Conservation (phyloP, 176 grass and related monocot species). For the Thalia dealbata region DNA sequence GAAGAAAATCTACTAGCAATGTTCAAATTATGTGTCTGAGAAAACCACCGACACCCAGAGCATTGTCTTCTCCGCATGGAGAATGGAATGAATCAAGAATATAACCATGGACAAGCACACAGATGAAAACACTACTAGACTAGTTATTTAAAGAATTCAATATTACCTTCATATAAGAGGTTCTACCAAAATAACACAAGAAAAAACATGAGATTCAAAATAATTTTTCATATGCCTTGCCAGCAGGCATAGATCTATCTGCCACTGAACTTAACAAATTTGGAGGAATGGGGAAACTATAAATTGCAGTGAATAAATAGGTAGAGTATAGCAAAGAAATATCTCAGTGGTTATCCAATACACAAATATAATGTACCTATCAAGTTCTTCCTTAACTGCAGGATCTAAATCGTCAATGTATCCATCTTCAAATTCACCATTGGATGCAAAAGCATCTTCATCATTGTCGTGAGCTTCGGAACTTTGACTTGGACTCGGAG, state of each 20-base stretch:
- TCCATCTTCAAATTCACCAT: slow-evolving; percentile 49
- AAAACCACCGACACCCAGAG: background rate
- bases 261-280: background rate
- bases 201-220: background rate
- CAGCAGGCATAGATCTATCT: background rate
- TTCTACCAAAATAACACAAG: background rate
- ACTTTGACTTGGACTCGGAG: slow-evolving; percentile 46
- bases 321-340: background rate
- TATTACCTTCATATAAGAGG: background rate
- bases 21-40: background rate
- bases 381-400: slow-evolving; percentile 96
- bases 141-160: background rate
- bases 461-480: slow-evolving; percentile 44
- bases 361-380: slow-evolving; percentile 41
- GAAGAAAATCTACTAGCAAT: background rate
- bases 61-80: background rate
- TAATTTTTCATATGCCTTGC: background rate
- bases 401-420: slow-evolving; percentile 96
- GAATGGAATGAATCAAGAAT: background rate
- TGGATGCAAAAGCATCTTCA: slow-evolving; percentile 57
- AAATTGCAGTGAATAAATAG: background rate
- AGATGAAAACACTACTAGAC: background rate
- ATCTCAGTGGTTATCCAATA: background rate
- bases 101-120: background rate
- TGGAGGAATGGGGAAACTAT: background rate